Percentiles rank a stretch among this genome's conserved stretches.
phyloP scores from a whole-genome alignment of 441 rosid species.

The Brassica hybrid region DNA sequence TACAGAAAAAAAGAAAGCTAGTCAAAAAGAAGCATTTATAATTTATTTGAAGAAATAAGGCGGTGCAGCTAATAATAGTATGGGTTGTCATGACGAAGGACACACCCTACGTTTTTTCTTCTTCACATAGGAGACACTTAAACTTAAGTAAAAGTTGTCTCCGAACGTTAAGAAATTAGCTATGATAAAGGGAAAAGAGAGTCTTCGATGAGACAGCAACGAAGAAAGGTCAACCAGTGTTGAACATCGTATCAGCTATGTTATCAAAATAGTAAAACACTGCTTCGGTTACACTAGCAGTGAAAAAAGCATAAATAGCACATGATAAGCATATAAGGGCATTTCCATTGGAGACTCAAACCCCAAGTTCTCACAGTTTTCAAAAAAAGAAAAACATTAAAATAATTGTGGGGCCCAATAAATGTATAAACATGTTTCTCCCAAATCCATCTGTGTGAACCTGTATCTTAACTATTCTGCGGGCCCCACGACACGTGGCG shows the following conservation, averaged over 20 bases:
- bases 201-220: constrained; percentile 17
- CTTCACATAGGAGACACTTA: constrained; percentile 15
- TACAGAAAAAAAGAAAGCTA: background rate
- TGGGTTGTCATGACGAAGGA: constrained; percentile 24
- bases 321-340: constrained; percentile 5
- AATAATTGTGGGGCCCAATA: too few relatives aligned
- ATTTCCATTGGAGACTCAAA: too few relatives aligned
- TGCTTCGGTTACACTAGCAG: background rate
- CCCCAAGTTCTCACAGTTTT: too few relatives aligned
- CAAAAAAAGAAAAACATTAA: too few relatives aligned
- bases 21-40: constrained; percentile 19
- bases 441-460: too few relatives aligned
- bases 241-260: constrained; percentile 17
- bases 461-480: too few relatives aligned
- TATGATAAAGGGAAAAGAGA: background rate
- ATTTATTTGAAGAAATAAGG: background rate
- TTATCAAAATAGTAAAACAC: background rate
- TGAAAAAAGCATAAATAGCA: background rate
- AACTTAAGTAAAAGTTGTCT: background rate
- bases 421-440: too few relatives aligned
- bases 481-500: too few relatives aligned
- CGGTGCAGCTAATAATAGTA: constrained; percentile 12
- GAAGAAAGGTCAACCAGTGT: constrained; percentile 19
- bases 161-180: constrained; percentile 5
- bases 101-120: background rate